phyloP scores from a whole-genome alignment of 371 early-diverging fungal species.

The Apophysomyces sp. region DNA sequence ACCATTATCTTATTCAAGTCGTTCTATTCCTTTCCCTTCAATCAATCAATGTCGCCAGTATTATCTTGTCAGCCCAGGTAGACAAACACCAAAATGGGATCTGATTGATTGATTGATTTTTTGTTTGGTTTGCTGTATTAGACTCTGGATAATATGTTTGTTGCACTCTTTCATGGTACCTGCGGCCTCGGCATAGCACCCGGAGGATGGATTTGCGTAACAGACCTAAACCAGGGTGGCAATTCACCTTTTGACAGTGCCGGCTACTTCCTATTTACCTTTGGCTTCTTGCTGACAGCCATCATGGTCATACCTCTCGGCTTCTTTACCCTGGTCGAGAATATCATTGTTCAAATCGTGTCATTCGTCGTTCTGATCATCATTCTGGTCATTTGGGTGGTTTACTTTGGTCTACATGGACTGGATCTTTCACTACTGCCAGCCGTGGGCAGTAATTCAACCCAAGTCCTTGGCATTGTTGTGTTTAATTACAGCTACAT shows the following conservation, averaged over 20 bases:
- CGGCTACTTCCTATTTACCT: constrained; percentile 55
- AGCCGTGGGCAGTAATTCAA: constrained; percentile 39
- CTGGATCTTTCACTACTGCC: constrained; percentile 47
- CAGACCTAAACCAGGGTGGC: constrained; percentile 8
- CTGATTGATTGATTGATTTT: not conserved
- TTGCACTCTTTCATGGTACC: constrained; percentile 41
- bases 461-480: constrained; percentile 56
- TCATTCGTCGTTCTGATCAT: constrained; percentile 48
- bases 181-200: constrained; percentile 40
- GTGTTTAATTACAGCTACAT: constrained; percentile 65
- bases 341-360: constrained; percentile 54
- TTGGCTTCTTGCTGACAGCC: constrained; percentile 49
- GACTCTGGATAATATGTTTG: constrained; percentile 45
- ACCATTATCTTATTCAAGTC: constrained; percentile 54
- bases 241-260: constrained; percentile 47
- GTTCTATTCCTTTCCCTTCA: constrained; percentile 57
- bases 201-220: constrained; percentile 44
- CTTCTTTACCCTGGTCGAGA: constrained; percentile 57
- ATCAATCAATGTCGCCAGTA: constrained; percentile 60
- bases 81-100: not conserved
- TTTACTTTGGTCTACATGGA: constrained; percentile 53
- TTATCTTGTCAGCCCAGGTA: constrained; percentile 62
- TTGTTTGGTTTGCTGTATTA: constrained; percentile 2
- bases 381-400: constrained; percentile 56
- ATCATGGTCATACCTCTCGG: constrained; percentile 56